Evolutionary conservation across 225 moss, liverwort and hornwort genomes (phyloP), one percentile per base, ranked within the genome.

Genomic region (Sphagnum tenellum): DNA sequence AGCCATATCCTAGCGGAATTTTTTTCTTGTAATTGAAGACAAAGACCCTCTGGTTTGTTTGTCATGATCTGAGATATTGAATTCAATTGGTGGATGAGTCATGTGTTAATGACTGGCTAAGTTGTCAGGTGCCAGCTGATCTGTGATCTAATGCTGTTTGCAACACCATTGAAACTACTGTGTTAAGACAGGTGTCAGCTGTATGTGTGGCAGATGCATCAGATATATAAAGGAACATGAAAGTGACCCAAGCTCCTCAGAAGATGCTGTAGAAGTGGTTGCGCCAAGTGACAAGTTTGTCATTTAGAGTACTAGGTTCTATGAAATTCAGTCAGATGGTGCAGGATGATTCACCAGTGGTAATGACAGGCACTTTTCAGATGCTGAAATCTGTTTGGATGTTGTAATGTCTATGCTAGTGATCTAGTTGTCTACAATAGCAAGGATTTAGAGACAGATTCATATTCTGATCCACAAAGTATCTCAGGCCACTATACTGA

Each of bases 401-500:
- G 29, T 29, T 29, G 74, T 48, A 81, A 76, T 64, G 95, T 86
- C 44, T 86, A 86, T 57, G 84, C 75, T 50, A 92, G 94, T 77
- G 94, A 95, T 51, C 89, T 89, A 49, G 95, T 86, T 57, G 75
- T 88, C 45, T 84, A 89, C 67, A 59, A 66, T 44, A 70, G 77
- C 44, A 83, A 81, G 29, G 52, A 52, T 52, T 9, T 52, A 52
- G 52, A 9, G 9, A 6, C 9, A 9, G 52, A 2, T 52, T 0
- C 52, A 52, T 5, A 5, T 6, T 52, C 2, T 52, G 7, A 5
- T 2, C 52, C 52, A 52, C 52, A 52, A 6, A 6, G 9, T 52
- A 6, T 0, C 9, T 52, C 52, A 52, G 9, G 52, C 9, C 52
- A 52, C 52, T 9, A 52, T 6, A 0, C 52, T 9, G 52, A 52